Evolutionary conservation across 495 filamentous ascomycete genomes (phyloP), one percentile per base, ranked within the genome.

Genomic region (Aspergillus taichungensis): DNA sequence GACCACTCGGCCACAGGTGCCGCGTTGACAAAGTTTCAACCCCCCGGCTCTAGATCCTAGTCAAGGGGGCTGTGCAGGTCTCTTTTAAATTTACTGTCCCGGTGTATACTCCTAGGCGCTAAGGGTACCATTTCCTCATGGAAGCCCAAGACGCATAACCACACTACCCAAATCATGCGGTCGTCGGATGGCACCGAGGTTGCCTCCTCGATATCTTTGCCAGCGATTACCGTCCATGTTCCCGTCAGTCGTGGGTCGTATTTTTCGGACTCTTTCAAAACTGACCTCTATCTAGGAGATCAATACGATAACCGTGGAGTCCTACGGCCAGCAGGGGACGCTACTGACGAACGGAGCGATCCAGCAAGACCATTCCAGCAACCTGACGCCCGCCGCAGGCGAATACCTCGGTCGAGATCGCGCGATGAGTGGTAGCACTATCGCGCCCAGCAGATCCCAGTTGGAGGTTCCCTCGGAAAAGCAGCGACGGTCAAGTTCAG

Each of bases 381-480:
- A 54, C 32, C 35, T 54, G 33, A 47, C 47, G 11, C 40, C 47
- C 5, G 24, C 42, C 13, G 47, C 41, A 1, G 47, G 40, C 28
- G 34, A 40, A 30, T 47, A 47, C 14, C 42, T 43, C 7, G 43
- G 43, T 11, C 47, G 51, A 1, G 52, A 48, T 32, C 44, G 47
- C 27, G 52, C 52, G 5, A 47, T 54, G 52, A 51, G 52, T 28
- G 47, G 52, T 8, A 54, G 47, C 40, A 54, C 52, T 6, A 47
- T 54, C 47, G 52, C 52, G 8, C 37, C 51, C 7, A 38, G 30
- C 29, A 54, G 51, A 14, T 30, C 43, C 1, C 45, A 37, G 8
- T 30, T 49, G 6, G 28, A 43, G 5, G 14, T 47, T 2, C 47
- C 46, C 8, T 40, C 47, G 5, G 35, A 18, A 1, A 47, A 50